phyloP scores from a whole-genome alignment of 2,329 filamentous ascomycete species.

The Trichoderma sp. region DNA sequence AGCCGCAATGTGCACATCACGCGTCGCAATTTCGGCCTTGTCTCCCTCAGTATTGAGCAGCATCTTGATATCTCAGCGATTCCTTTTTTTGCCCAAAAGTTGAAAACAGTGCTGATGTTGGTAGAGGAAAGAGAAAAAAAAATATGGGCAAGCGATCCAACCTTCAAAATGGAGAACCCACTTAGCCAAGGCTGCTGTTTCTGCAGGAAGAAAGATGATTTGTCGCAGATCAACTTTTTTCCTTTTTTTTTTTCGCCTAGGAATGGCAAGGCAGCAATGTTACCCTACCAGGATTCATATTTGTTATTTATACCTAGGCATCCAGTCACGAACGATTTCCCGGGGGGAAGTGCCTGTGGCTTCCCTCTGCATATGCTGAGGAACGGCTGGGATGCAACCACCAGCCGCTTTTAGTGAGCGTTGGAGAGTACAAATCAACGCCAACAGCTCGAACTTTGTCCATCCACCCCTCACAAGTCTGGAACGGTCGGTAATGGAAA shows the following conservation, averaged over 20 bases:
- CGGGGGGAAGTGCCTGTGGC: neutral
- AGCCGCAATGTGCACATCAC: constrained; percentile 32
- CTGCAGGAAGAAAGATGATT: neutral
- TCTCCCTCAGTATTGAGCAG: neutral
- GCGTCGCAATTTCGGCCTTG: neutral
- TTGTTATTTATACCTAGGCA: neutral
- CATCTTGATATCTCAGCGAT: neutral
- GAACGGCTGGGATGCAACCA: neutral
- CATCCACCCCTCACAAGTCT: neutral
- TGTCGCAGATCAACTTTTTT: neutral
- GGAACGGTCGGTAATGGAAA: neutral
- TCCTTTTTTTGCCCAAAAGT: neutral
- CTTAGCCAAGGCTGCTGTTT: neutral
- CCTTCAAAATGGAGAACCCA: neutral
- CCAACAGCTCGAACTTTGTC: neutral
- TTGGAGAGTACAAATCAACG: neutral
- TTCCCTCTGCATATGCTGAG: neutral
- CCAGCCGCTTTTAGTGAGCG: neutral
- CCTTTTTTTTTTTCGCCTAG: neutral
- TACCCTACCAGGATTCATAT: neutral
- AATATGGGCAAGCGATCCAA: neutral
- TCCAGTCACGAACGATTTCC: too few species aligned
- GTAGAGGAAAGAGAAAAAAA: neutral
- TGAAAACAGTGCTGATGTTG: neutral
- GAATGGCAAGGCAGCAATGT: neutral